Conservation (phyloP, 768 basidiomycete genomes). For the Podaxis pistillaris region DNA sequence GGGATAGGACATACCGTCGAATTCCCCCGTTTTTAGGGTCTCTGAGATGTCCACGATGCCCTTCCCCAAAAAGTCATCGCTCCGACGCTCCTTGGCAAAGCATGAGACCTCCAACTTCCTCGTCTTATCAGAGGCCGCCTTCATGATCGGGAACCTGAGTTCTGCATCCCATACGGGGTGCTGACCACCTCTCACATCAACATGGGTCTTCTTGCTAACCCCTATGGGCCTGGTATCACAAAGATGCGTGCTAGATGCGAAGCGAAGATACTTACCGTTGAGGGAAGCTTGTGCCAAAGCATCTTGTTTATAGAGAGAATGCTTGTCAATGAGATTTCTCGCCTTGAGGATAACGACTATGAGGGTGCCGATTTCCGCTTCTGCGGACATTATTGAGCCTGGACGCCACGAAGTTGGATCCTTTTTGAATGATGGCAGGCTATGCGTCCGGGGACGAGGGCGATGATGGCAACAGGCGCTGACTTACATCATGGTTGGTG, state of each 20-base stretch:
- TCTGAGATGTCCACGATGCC: constrained; percentile 73
- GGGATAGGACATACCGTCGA: constrained; percentile 70
- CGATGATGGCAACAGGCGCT: background rate
- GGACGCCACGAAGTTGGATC: constrained; percentile 16
- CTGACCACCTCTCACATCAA: constrained; percentile 86
- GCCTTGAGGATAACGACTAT: constrained; percentile 86
- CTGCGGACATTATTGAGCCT: constrained; percentile 28
- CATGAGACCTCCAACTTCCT: constrained; percentile 72
- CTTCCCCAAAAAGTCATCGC: constrained; percentile 77
- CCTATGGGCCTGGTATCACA: constrained; percentile 31
- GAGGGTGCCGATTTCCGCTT: constrained; percentile 72
- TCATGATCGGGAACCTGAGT: constrained; percentile 71
- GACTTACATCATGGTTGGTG: background rate
- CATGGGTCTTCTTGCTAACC: constrained; percentile 63
- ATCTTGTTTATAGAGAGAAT: constrained; percentile 89
- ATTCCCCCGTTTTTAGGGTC: constrained; percentile 83
- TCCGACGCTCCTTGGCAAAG: constrained; percentile 73
- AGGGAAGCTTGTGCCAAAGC: constrained; percentile 72
- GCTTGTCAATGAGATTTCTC: constrained; percentile 76
- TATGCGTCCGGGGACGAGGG: constrained; percentile 2
- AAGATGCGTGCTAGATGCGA: background rate
- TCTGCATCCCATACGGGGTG: constrained; percentile 94
- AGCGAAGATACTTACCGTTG: constrained; percentile 34
- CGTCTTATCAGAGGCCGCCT: constrained; percentile 50
- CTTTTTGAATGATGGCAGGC: constrained; percentile 11